phyloP scores from a whole-genome alignment of 2,329 filamentous ascomycete species.

The Ambrosiella xylebori region DNA sequence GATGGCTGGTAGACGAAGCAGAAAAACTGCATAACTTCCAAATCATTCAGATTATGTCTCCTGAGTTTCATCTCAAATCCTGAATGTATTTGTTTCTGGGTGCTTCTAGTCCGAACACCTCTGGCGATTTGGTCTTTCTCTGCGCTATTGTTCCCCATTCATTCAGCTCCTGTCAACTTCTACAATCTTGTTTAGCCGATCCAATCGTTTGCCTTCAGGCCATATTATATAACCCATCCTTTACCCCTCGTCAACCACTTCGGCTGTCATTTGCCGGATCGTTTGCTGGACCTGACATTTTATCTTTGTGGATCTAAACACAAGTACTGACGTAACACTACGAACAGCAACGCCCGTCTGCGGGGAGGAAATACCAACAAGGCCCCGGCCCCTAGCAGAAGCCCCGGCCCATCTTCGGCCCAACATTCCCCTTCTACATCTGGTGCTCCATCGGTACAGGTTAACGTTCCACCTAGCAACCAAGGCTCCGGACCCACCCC shows the following conservation, averaged over 20 bases:
- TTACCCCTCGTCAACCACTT: neutral
- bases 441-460: slow-evolving; percentile 7
- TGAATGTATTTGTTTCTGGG: neutral
- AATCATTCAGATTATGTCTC: slow-evolving; percentile 4
- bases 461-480: slow-evolving; percentile 4
- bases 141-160: neutral
- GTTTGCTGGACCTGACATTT: neutral
- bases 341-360: slow-evolving; percentile 19
- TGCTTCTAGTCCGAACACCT: neutral
- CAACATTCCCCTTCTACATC: slow-evolving; percentile 24
- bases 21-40: slow-evolving; percentile 3
- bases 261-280: neutral
- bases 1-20: slow-evolving; percentile 7
- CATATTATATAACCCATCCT: neutral
- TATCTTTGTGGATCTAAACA: neutral
- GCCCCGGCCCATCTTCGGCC: slow-evolving; percentile 30
- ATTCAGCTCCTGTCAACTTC: too few relatives aligned
- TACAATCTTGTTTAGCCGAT: too few relatives aligned
- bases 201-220: too few relatives aligned
- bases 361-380: slow-evolving; percentile 19
- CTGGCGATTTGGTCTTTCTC: too few relatives aligned
- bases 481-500: slow-evolving; percentile 18
- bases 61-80: slow-evolving; percentile 8
- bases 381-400: slow-evolving; percentile 34
- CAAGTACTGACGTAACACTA: neutral